Evolutionary conservation across 805 yeast species (phyloP).

Genomic region (Danielia oregonensis): DNA sequence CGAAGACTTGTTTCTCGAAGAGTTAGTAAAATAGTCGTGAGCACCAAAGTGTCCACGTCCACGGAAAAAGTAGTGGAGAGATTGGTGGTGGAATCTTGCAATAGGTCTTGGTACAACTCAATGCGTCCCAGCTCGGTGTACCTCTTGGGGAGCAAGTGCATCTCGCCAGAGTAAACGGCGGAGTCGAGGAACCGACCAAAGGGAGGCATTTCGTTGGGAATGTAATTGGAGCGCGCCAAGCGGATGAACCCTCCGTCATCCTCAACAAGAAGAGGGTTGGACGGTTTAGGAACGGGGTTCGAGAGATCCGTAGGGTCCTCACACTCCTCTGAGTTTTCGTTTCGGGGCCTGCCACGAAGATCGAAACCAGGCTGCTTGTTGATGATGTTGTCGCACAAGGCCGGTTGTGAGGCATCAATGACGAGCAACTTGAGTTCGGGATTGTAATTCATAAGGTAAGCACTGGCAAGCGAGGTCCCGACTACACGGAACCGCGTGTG

Average conservation of each 20-base stretch:
- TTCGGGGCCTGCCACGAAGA: conserved; percentile 3
- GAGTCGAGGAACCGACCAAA: conserved; percentile 35
- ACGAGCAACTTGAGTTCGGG: conserved; percentile 32
- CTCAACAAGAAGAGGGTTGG: conserved; percentile 21
- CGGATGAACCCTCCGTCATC: conserved; percentile 4
- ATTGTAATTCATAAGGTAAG: conserved; percentile 26
- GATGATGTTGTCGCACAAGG: conserved; percentile 32
- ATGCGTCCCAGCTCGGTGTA: conserved; percentile 32
- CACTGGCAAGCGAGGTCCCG: conserved; percentile 32
- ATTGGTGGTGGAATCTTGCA: conserved; percentile 4
- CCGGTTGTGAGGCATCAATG: conserved; percentile 31
- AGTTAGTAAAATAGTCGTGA: conserved; percentile 27
- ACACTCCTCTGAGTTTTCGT: not conserved
- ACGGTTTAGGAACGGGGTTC: conserved; percentile 32
- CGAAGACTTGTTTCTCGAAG: conserved; percentile 31
- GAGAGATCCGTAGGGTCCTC: conserved; percentile 7
- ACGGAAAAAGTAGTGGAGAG: conserved; percentile 29
- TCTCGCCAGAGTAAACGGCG: conserved; percentile 17
- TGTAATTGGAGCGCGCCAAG: conserved; percentile 8
- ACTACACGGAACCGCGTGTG: conserved; percentile 35
- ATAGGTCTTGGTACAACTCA: conserved; percentile 31
- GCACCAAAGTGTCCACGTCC: conserved; percentile 29
- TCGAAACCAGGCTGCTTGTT: conserved; percentile 28
- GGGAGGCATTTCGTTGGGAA: conserved; percentile 35
- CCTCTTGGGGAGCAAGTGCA: conserved; percentile 30